Percentiles rank a stretch among this genome's conserved stretches.
Evolutionary conservation across 2,329 filamentous ascomycete species (phyloP).

Genomic region (Epichloe glyceriae): DNA sequence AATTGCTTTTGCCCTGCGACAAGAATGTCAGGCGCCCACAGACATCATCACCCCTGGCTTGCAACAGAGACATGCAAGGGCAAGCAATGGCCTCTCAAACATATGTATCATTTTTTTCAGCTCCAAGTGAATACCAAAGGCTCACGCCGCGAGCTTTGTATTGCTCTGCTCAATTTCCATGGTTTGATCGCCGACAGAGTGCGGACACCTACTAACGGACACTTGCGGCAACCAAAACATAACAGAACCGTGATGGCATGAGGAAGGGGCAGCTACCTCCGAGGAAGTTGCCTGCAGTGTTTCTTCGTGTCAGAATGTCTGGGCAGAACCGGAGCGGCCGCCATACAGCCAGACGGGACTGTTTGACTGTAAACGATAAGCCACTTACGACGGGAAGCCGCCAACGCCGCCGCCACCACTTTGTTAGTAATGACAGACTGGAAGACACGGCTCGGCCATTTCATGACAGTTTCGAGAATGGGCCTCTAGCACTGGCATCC

Average conservation of each 20-base stretch:
- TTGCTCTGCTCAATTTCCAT: background rate
- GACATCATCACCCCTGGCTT: slow-evolving; percentile 3
- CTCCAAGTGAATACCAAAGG: background rate
- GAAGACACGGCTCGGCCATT: background rate
- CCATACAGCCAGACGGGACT: background rate
- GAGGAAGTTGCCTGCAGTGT: background rate
- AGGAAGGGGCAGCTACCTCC: background rate
- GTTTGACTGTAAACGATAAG: background rate
- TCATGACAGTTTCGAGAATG: too few relatives aligned
- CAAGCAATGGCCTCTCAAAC: slow-evolving; percentile 3
- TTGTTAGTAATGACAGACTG: background rate
- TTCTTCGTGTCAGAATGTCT: background rate
- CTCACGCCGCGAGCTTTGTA: background rate
- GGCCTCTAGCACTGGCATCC: background rate
- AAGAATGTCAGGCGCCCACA: background rate
- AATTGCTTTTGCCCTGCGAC: background rate
- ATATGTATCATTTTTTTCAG: background rate
- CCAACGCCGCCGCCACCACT: background rate
- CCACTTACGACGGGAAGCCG: background rate
- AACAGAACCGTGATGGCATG: background rate
- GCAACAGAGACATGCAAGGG: slow-evolving; percentile 11
- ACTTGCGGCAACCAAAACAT: background rate
- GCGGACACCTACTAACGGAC: background rate
- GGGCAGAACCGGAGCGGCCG: slow-evolving; percentile 1
- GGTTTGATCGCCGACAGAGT: background rate